Evolutionary conservation across 805 yeast genomes (phyloP).

Genomic region (Grigorovia humatica): DNA sequence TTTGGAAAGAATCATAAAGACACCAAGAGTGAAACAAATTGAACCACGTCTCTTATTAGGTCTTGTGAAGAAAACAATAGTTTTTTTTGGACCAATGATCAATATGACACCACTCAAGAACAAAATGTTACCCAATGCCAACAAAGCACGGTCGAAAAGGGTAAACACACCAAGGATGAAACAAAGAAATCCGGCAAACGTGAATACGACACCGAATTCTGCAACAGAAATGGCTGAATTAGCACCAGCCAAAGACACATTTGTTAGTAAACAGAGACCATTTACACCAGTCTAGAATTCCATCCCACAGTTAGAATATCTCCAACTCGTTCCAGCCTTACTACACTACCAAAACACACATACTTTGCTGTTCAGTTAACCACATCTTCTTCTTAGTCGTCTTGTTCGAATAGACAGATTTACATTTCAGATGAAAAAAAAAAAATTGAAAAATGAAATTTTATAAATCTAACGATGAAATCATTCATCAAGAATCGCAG

Average conservation of each 20-base stretch:
- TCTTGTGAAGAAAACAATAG: slow-evolving; percentile 72
- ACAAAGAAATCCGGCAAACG: slow-evolving; percentile 70
- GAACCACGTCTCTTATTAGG: slow-evolving; percentile 84
- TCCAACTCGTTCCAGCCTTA: no score
- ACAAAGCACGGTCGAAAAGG: slow-evolving; percentile 77
- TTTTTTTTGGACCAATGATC: slow-evolving; percentile 80
- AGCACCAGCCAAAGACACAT: no score
- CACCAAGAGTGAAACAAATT: slow-evolving; percentile 65
- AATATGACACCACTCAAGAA: slow-evolving; percentile 74
- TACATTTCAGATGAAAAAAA: neutral
- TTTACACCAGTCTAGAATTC: neutral
- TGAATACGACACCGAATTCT: slow-evolving; percentile 90
- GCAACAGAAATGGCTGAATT: neutral
- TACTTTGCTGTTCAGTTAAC: slow-evolving; percentile 70
- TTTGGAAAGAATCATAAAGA: slow-evolving; percentile 60
- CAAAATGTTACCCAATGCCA: slow-evolving; percentile 80
- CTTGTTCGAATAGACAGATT: neutral
- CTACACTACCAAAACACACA: slow-evolving; percentile 16
- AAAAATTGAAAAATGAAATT: neutral
- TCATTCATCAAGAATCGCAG: neutral
- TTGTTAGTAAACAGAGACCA: neutral
- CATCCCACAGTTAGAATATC: no score
- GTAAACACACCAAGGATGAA: slow-evolving; percentile 75
- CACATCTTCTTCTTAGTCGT: slow-evolving; percentile 36
- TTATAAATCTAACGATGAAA: neutral